Percentiles rank a stretch among this genome's conserved stretches.
phyloP scores from a whole-genome alignment of 228 moss, liverwort and hornwort species.

The Sphagnum fallax region DNA sequence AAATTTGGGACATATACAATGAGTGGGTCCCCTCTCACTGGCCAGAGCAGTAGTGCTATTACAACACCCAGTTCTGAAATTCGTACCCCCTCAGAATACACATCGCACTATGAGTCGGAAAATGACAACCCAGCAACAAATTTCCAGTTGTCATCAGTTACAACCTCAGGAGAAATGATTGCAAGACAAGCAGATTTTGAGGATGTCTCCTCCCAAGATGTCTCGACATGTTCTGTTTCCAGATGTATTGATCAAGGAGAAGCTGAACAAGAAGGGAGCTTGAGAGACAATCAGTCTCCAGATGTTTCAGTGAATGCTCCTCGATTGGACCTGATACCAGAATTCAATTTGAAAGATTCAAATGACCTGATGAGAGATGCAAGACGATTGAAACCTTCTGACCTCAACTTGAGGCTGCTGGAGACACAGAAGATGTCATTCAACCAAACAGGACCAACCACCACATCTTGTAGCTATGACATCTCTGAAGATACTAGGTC shows the following conservation, averaged over 20 bases:
- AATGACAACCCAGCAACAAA: slow-evolving; percentile 37
- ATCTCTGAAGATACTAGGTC: slow-evolving; percentile 12
- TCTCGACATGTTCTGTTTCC: slow-evolving; percentile 30
- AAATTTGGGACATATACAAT: slow-evolving; percentile 30
- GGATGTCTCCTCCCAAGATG: slow-evolving; percentile 30
- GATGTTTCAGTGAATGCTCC: slow-evolving; percentile 54
- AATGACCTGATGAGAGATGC: background rate
- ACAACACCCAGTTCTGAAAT: slow-evolving; percentile 8
- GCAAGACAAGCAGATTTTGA: slow-evolving; percentile 15
- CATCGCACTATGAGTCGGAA: slow-evolving; percentile 2
- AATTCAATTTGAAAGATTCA: slow-evolving; percentile 30
- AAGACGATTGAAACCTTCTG: background rate
- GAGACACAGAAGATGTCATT: background rate
- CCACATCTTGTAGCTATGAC: slow-evolving; percentile 16
- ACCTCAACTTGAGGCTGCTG: background rate
- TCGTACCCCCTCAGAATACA: slow-evolving; percentile 10
- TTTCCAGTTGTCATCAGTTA: slow-evolving; percentile 16
- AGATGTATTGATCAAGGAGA: slow-evolving; percentile 24
- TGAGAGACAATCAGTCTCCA: slow-evolving; percentile 38
- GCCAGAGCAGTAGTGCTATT: slow-evolving; percentile 29
- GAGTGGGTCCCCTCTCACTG: slow-evolving; percentile 30
- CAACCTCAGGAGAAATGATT: slow-evolving; percentile 10
- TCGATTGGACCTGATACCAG: slow-evolving; percentile 52
- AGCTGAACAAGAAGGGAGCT: slow-evolving; percentile 25
- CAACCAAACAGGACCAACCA: slow-evolving; percentile 2